These are phyloP conservation scores for Pythium pyrilobum DNA, from an alignment of 352 stramenopile species.

Conservation along the genomic window DNA sequence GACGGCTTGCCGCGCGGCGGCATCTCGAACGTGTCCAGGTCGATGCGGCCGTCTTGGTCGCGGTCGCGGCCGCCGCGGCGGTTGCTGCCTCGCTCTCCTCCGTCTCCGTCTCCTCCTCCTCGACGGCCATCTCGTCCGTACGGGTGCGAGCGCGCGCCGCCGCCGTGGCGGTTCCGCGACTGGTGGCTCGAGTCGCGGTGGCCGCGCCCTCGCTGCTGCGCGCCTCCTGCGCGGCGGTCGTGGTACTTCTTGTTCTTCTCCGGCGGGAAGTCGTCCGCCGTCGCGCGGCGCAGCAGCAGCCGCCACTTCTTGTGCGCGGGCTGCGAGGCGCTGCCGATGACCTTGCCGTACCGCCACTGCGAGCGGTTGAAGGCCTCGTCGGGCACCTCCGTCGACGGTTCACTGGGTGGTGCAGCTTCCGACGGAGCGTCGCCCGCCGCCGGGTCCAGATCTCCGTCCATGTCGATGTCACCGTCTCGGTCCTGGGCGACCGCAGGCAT, in stretches of 20 bases:
- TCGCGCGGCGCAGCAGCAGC: conserved; percentile 63
- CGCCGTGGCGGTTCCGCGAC: not conserved
- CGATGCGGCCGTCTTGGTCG: conserved; percentile 2
- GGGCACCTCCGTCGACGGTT: conserved; percentile 24
- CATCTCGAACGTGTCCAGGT: conserved; percentile 7
- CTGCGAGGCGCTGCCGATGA: conserved; percentile 51
- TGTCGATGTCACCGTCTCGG: conserved; percentile 45
- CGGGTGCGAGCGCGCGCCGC: conserved; percentile 6
- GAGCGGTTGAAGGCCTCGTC: conserved; percentile 63
- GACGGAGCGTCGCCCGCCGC: conserved; percentile 15
- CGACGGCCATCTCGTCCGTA: conserved; percentile 7
- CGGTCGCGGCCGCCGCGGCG: not conserved
- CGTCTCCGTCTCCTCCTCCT: not conserved
- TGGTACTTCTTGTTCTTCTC: conserved; percentile 82
- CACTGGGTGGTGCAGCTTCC: conserved; percentile 6
- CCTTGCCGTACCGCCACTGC: conserved; percentile 45
- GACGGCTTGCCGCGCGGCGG: conserved; percentile 33
- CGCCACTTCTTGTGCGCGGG: conserved; percentile 59
- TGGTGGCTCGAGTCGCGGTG: conserved; percentile 14
- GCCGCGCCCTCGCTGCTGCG: conserved; percentile 18
- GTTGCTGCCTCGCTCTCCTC: not conserved
- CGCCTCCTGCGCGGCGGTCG: conserved; percentile 25
- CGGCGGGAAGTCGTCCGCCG: conserved; percentile 68
- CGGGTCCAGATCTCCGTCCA: conserved; percentile 30
- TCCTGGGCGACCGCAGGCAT: not conserved